Base-by-base conservation (phyloP, 202 grass and related monocot genomes). In the Miscanthus sacchariflorus region DNA sequence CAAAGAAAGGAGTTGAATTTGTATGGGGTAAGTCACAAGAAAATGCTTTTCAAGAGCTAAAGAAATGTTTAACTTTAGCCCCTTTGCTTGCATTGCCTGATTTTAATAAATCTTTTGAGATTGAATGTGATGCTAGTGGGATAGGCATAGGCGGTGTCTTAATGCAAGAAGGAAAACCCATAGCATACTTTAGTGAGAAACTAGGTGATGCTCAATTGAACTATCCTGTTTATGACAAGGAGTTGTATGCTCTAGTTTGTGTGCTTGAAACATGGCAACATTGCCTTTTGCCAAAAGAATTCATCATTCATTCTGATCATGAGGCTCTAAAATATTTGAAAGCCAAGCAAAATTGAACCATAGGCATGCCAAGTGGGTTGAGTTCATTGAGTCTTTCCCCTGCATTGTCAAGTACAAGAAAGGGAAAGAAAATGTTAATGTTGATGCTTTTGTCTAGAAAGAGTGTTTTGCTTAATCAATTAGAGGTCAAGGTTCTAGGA, bases 371-470 rank as follows among this genome's bases (percentile, higher is more conserved):
- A 58, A 58, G 18, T 58, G 18, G 54, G 18, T 21, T 21, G 54
- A 58, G 54, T 58, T 58, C 54, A 58, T 58, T 58, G 54, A 58
- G 18, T 58, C 54, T 58, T 58, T 58, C 5, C 54, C 54, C 0
- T 58, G 8, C 54, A 58, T 58, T 58, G 54, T 58, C 54, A 58
- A 58, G 54, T 58, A 58, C 10, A 73, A 25, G 21, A 73, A 73
- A 45, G 39, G 39, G 40, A 73, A 73, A 45, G 38, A 73, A 45
- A 73, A 45, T 73, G 5, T 45, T 73, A 4, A 14, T n/a, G 40
- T 0, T 24, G 70, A 73, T 73, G 40, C 70, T 44, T 73, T 73
- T 73, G 42, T 73, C 40, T 13, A n/a, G 70, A 24, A 73, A 73
- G 38, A 73, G 70, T 45, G 9, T 45, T 14, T 73, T 73, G 70